phyloP scores from a whole-genome alignment of 257 asterid species.

The Solanum gracilifrons region DNA sequence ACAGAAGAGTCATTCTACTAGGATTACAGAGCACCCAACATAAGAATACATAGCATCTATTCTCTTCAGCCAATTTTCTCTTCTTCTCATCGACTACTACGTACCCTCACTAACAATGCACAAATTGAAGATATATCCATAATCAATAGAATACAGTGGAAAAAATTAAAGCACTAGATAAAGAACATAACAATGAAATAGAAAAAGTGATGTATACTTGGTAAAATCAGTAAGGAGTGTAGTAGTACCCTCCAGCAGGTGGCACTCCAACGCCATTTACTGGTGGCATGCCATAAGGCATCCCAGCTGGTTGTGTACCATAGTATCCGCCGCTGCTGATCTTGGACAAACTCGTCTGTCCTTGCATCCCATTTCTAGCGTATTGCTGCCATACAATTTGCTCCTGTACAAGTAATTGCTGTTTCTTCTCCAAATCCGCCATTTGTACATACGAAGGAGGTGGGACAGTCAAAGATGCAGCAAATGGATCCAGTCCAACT shows the following conservation, averaged over 20 bases:
- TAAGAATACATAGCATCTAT: slow-evolving; percentile 8
- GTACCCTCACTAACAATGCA: slow-evolving; percentile 13
- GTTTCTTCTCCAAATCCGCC: slow-evolving; percentile 83
- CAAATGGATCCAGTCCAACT: slow-evolving; percentile 65
- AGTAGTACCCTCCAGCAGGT: slow-evolving; percentile 33
- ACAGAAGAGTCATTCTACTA: background rate
- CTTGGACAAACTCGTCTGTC: slow-evolving; percentile 63
- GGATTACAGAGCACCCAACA: slow-evolving; percentile 19
- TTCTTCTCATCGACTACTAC: slow-evolving; percentile 11
- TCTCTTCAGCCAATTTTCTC: slow-evolving; percentile 22
- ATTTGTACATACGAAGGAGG: slow-evolving; percentile 83
- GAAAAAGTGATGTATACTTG: background rate
- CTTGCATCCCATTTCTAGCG: slow-evolving; percentile 64
- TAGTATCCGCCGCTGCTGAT: slow-evolving; percentile 45
- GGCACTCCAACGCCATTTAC: slow-evolving; percentile 30
- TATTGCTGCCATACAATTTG: slow-evolving; percentile 78
- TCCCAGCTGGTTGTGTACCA: slow-evolving; percentile 36
- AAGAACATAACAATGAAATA: background rate
- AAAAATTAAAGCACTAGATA: background rate
- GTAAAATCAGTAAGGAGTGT: slow-evolving; percentile 33
- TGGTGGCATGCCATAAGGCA: slow-evolving; percentile 68
- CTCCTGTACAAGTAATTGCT: slow-evolving; percentile 60
- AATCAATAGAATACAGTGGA: slow-evolving; percentile 25
- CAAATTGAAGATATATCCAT: slow-evolving; percentile 22
- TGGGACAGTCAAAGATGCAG: slow-evolving; percentile 57